Evolutionary conservation across 257 asterid genomes (phyloP).

Genomic region (Fraxinus quadrangulata): DNA sequence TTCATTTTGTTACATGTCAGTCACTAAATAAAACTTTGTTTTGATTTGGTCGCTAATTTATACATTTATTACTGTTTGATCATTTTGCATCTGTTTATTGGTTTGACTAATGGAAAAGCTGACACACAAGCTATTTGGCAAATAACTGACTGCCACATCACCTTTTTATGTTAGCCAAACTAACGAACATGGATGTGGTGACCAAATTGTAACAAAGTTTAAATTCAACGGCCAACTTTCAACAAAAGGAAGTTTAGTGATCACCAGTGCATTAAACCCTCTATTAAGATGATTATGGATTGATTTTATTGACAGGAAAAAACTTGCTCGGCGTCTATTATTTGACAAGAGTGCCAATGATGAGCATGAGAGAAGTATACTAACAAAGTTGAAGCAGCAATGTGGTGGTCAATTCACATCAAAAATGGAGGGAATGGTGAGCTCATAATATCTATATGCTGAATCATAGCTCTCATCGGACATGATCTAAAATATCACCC

Average conservation of each 20-base stretch:
- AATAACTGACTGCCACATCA: neutral
- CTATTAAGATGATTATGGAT: neutral
- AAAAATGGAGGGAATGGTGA: constrained; percentile 99
- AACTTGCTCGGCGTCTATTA: constrained; percentile 87
- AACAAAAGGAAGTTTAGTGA: neutral
- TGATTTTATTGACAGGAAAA: constrained; percentile 60
- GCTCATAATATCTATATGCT: constrained; percentile 25
- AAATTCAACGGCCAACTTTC: neutral
- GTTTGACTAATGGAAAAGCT: neutral
- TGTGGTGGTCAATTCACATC: constrained; percentile 99
- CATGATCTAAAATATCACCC: neutral
- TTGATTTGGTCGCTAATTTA: neutral
- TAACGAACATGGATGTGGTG: neutral
- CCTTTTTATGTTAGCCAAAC: neutral
- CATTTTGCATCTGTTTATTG: neutral
- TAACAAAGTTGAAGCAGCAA: constrained; percentile 96
- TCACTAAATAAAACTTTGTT: neutral
- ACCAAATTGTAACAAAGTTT: neutral
- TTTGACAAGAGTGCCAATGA: constrained; percentile 98
- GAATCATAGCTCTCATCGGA: neutral
- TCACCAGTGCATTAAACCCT: neutral
- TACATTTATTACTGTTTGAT: neutral
- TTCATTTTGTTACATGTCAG: neutral
- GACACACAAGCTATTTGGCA: neutral
- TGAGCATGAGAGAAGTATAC: constrained; percentile 94